Evolutionary conservation across 2,329 filamentous ascomycete genomes (phyloP).

Genomic region (Alternaria tenuissima): DNA sequence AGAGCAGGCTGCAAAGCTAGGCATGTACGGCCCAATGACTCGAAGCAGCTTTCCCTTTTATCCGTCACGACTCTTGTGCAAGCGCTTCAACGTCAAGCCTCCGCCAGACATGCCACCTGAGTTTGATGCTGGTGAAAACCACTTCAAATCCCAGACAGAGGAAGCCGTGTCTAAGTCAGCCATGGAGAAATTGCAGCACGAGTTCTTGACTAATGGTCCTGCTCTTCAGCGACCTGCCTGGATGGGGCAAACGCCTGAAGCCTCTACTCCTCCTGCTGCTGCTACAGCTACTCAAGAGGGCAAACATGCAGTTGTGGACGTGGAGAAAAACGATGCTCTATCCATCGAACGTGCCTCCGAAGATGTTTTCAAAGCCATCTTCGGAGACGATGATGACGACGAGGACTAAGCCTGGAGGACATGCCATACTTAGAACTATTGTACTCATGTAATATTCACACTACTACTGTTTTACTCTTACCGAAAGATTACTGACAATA

Average conservation of each 20-base stretch:
- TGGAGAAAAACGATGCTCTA: slow-evolving; percentile 79
- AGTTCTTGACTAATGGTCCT: slow-evolving; percentile 38
- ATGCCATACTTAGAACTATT: background rate
- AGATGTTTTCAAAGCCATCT: slow-evolving; percentile 89
- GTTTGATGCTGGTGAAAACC: slow-evolving; percentile 46
- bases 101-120: slow-evolving; percentile 70
- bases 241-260: slow-evolving; percentile 27
- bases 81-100: slow-evolving; percentile 87
- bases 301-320: slow-evolving; percentile 63
- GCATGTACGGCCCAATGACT: slow-evolving; percentile 93
- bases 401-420: slow-evolving; percentile 15
- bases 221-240: slow-evolving; percentile 41
- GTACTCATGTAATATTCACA: background rate
- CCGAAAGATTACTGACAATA: background rate
- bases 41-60: slow-evolving; percentile 75
- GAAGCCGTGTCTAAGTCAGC: slow-evolving; percentile 63
- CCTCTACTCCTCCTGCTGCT: background rate
- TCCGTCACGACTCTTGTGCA: slow-evolving; percentile 87
- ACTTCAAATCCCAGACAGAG: slow-evolving; percentile 36
- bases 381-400: slow-evolving; percentile 78
- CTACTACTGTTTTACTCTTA: background rate
- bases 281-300: slow-evolving; percentile 7
- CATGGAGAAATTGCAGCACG: slow-evolving; percentile 54
- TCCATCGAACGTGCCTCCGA: slow-evolving; percentile 78
- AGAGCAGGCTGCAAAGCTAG: slow-evolving; percentile 84